phyloP scores from a whole-genome alignment of 371 early-diverging fungal species.

The Saksenaea oblongispora region DNA sequence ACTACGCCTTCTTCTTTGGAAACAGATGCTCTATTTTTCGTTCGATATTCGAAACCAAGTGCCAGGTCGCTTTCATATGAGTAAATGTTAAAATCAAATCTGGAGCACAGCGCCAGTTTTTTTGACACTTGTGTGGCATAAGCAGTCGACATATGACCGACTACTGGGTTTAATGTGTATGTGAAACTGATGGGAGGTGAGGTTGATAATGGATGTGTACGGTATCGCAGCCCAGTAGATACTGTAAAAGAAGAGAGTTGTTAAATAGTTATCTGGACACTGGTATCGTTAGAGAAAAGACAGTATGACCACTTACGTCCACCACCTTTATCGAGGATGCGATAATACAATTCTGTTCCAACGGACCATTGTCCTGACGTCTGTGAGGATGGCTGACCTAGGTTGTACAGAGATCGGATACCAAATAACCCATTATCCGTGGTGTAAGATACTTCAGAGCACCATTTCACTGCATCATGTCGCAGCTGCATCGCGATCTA shows the following conservation, averaged over 20 bases:
- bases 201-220: slow-evolving; percentile 58
- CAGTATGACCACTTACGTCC: slow-evolving; percentile 64
- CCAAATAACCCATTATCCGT: slow-evolving; percentile 82
- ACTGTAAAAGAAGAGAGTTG: slow-evolving; percentile 29
- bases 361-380: slow-evolving; percentile 65
- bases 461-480: slow-evolving; percentile 73
- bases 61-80: slow-evolving; percentile 86
- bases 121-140: slow-evolving; percentile 80
- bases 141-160: slow-evolving; percentile 81
- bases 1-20: slow-evolving; percentile 16
- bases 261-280: no score
- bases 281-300: background rate
- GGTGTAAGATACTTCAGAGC: slow-evolving; percentile 75
- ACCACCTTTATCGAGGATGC: slow-evolving; percentile 82
- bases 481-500: slow-evolving; percentile 75
- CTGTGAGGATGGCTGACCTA: slow-evolving; percentile 49
- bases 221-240: slow-evolving; percentile 73
- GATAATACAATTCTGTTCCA: slow-evolving; percentile 85
- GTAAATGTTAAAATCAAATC: slow-evolving; percentile 88
- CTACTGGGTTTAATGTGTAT: slow-evolving; percentile 83
- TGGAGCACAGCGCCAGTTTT: slow-evolving; percentile 71
- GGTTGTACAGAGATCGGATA: slow-evolving; percentile 72
- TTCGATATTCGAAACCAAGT: slow-evolving; percentile 76
- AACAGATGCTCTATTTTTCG: slow-evolving; percentile 20
- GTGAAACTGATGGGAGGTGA: slow-evolving; percentile 65